Conservation (phyloP, 345 rosid species). For the Salix udensis region DNA sequence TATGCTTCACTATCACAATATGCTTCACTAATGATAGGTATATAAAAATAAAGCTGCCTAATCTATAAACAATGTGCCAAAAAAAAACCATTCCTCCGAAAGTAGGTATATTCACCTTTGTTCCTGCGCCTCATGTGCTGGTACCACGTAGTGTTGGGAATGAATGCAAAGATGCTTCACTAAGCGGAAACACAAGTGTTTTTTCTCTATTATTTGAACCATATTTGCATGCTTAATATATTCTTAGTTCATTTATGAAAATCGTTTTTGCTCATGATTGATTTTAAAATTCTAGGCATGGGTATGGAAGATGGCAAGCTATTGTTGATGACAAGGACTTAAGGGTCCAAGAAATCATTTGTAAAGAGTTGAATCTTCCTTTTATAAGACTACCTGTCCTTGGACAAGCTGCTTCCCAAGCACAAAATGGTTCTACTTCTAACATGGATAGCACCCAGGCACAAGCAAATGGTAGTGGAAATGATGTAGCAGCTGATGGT, state of each 20-base stretch:
- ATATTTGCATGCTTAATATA: neutral
- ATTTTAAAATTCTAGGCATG: conserved; percentile 57
- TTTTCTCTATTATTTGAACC: neutral
- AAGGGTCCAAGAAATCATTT: conserved; percentile 78
- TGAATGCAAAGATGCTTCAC: neutral
- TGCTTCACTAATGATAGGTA: neutral
- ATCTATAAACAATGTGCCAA: neutral
- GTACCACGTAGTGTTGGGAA: neutral
- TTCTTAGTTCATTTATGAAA: neutral
- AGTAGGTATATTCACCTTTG: neutral
- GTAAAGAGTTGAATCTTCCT: conserved; percentile 85
- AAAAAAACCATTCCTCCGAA: neutral
- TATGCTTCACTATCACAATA: neutral
- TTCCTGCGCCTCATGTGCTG: neutral
- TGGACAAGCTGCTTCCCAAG: conserved; percentile 66
- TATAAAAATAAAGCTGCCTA: neutral
- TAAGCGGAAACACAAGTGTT: neutral
- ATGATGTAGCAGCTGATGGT: conserved; percentile 40
- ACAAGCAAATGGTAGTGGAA: conserved; percentile 46
- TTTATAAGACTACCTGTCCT: conserved; percentile 58
- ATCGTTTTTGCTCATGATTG: neutral
- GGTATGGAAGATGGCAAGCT: conserved; percentile 99
- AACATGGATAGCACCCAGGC: conserved; percentile 41
- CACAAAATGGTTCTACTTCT: conserved; percentile 54
- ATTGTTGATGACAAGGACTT: conserved; percentile 92